Evolutionary conservation across 495 filamentous ascomycete genomes (phyloP), one percentile per base, ranked within the genome.

Genomic region (Aspergillus funiculosus): DNA sequence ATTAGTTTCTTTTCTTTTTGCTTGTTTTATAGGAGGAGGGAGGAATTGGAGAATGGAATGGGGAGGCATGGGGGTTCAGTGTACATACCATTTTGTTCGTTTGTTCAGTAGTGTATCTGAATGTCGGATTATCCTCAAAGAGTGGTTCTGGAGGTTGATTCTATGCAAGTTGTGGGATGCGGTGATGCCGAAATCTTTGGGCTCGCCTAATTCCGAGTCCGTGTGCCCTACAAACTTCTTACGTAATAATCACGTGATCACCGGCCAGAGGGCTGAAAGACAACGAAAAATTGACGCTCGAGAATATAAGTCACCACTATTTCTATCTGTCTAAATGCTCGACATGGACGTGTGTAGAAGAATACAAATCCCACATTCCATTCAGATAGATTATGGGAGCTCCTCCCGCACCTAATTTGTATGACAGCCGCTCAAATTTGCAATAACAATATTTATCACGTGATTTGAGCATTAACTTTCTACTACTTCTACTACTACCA

Each of bases 101-200:
- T 48, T 48, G 43, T 48, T 48, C 19, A 18, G n/a, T 45, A 53
- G 24, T 52, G 30, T 58, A 54, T 57, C 45, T 56, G 48, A 62
- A 60, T 72, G 76, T 78, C 76, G 76, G 74, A 69, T 75, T 62
- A 67, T 81, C 78, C 78, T 81, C 78, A 70, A 81, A 81, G 78
- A 81, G 77, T 64, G 46, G 53, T 58, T 40, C 48, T 56, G 53
- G 48, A 37, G 34, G 30, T 29, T 48, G 36, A 46, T 44, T 45
- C 47, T 53, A 51, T 51, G 49, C 38, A 42, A 48, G 32, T 36
- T 56, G 53, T 56, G 52, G 46, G 56, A 52, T 46, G 39, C 46
- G 42, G 48, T 51, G 41, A 53, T 30, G 30, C 25, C 32, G 56
- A 59, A 51, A 57, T 63, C 56, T 44, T 45, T 50, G 48, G 19